phyloP scores from a whole-genome alignment of 2,329 filamentous ascomycete genomes.

The Seiridium cupressi region DNA sequence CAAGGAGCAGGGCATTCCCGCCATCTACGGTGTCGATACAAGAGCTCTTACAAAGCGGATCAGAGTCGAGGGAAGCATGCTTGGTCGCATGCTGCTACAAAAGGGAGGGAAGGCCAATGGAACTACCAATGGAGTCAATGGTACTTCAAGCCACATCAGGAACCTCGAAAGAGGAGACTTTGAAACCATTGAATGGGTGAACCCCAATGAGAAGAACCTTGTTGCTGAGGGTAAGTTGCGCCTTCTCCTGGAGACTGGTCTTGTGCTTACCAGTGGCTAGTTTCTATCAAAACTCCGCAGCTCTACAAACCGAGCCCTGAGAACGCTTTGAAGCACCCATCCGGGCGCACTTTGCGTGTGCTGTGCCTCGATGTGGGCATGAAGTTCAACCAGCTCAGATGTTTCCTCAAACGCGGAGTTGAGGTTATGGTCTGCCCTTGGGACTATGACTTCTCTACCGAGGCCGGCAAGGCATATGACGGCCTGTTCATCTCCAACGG shows the following conservation, averaged over 20 bases:
- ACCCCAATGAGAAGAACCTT: constrained; percentile 90
- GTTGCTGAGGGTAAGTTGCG: constrained; percentile 84
- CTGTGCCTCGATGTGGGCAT: constrained; percentile 95
- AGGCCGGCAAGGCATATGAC: constrained; percentile 82
- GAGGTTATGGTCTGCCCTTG: constrained; percentile 94
- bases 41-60: constrained; percentile 92
- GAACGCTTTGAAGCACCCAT: constrained; percentile 78
- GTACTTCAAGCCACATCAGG: constrained; percentile 38
- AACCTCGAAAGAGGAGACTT: constrained; percentile 50
- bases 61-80: constrained; percentile 91
- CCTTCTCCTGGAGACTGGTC: constrained; percentile 12
- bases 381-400: constrained; percentile 97
- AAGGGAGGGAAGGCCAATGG: constrained; percentile 50
- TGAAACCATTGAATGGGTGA: constrained; percentile 81
- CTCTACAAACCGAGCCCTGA: constrained; percentile 76
- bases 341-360: constrained; percentile 81
- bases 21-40: constrained; percentile 94
- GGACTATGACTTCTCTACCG: constrained; percentile 84
- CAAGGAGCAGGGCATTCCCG: constrained; percentile 91
- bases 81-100: constrained; percentile 82
- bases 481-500: constrained; percentile 98
- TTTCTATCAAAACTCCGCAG: constrained; percentile 84
- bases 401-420: constrained; percentile 84
- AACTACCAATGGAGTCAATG: constrained; percentile 36
- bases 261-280: constrained; percentile 53